Evolutionary conservation across 306 rosid species (phyloP), one percentile per base, ranked within the genome.

Genomic region (Cicer arietinum): DNA sequence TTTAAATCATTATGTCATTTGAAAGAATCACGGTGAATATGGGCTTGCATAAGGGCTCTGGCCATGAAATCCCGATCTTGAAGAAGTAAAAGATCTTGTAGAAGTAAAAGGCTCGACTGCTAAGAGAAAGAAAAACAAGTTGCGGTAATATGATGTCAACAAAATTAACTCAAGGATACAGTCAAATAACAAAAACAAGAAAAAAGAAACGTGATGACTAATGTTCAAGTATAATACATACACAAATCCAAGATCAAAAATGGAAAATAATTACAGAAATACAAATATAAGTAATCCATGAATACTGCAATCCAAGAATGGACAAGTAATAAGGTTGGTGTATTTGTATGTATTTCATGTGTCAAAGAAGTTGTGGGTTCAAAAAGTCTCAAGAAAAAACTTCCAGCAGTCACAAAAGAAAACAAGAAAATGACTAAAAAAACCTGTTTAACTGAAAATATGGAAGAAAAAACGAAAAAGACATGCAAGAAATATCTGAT

Each of bases 71-170:
- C 82, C 77, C 10, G 78, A 76, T 79, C 92, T 79, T 78, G 79
- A 12, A 53, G 94, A 84, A 58, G 92, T 69, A 74, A 78, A 70
- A 25, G 85, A 59, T 30, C 65, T 79, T 76, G 75, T 12, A 52
- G 94, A 81, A 58, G 90, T 69, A 76, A 78, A 67, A 42, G 85
- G 92, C 79, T 80, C 88, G 2, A 80, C 95, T 91, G 87, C 80
- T 41, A 10, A 71, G 68, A 74, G n/a, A 67, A 40, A 75, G 54
- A 82, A 80, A 73, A 75, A 25, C 47, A 79, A 72, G 65, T 58
- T 37, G 67, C 2, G 9, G 62, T 59, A 43, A 58, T 17, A 52
- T 4, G 45, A 71, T 67, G 66, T 76, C 69, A 67, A 52, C 67
- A 71, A 77, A 72, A 76, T 46, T 66, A 67, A 40, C 45, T 58